Percentiles rank a stretch among this genome's conserved stretches.
Evolutionary conservation across 257 asterid genomes (phyloP).

Genomic region (Forsythia viridissima): DNA sequence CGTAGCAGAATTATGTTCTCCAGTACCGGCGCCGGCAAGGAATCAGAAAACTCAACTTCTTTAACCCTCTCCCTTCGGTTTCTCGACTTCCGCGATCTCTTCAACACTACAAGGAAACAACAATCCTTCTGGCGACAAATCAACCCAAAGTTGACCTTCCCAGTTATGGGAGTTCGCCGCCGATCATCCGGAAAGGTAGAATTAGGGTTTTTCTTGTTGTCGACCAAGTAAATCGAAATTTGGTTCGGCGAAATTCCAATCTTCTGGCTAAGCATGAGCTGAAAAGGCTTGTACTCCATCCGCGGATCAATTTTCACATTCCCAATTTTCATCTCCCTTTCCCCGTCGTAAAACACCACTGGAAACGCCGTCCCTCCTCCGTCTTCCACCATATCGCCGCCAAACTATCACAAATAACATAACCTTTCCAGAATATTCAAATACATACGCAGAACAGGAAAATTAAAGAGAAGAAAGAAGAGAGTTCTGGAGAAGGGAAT

Average conservation of each 20-base stretch:
- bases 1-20: conserved; percentile 57
- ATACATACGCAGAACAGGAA: neutral
- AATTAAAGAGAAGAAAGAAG: conserved; percentile 3
- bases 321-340: conserved; percentile 67
- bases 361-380: conserved; percentile 61
- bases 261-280: conserved; percentile 66
- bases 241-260: conserved; percentile 93
- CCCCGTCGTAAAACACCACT: conserved; percentile 82
- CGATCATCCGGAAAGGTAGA: conserved; percentile 46
- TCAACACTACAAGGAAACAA: conserved; percentile 68
- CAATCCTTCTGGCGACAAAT: conserved; percentile 59
- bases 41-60: conserved; percentile 37
- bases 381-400: conserved; percentile 64
- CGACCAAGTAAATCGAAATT: conserved; percentile 72
- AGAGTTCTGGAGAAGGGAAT: neutral
- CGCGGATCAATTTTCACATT: conserved; percentile 72
- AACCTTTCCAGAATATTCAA: neutral
- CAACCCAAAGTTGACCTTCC: conserved; percentile 58
- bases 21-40: conserved; percentile 31
- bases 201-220: conserved; percentile 36
- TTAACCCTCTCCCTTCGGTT: conserved; percentile 48
- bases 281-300: conserved; percentile 77
- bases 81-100: conserved; percentile 69
- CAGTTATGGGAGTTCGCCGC: conserved; percentile 68
- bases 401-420: neutral